Percentiles rank a stretch among this genome's conserved stretches.
Evolutionary conservation across 176 grass and related monocot genomes (phyloP).

Genomic region (Eleusine coracana): DNA sequence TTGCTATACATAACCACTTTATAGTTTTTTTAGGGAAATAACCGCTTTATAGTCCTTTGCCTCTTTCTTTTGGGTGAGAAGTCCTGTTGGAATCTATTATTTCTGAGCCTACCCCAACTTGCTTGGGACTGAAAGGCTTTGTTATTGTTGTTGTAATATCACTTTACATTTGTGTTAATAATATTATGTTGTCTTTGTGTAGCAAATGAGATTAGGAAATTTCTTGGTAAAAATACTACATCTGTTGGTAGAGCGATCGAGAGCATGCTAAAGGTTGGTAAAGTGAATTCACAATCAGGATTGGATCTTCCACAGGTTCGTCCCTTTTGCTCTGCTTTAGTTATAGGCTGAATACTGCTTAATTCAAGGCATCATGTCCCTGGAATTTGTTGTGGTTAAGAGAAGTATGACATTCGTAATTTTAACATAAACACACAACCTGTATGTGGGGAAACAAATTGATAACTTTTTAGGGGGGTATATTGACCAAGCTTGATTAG

Average conservation of each 20-base stretch:
- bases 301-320: slow-evolving; percentile 91
- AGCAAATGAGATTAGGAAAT: slow-evolving; percentile 64
- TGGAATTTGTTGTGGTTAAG: slow-evolving; percentile 30
- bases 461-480: no score
- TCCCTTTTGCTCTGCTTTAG: slow-evolving; percentile 38
- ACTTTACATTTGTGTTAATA: slow-evolving; percentile 16
- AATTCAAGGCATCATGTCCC: slow-evolving; percentile 12
- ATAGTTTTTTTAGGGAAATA: no score
- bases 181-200: slow-evolving; percentile 46
- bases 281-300: slow-evolving; percentile 65
- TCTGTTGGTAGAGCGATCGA: slow-evolving; percentile 68
- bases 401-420: background rate
- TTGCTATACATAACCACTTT: background rate
- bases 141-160: background rate
- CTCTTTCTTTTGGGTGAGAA: slow-evolving; percentile 12
- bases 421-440: background rate
- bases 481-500: no score
- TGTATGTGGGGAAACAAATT: background rate
- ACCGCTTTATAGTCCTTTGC: background rate
- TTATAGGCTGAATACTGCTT: background rate
- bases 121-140: background rate
- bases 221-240: slow-evolving; percentile 56
- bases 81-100: slow-evolving; percentile 2
- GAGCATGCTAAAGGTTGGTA: slow-evolving; percentile 85
- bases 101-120: no score